Percentiles rank a stretch among this genome's conserved stretches.
These are phyloP conservation scores for Neurospora sp. DNA, from an alignment of 2,329 filamentous ascomycete genomes.

Conservation along the genomic window DNA sequence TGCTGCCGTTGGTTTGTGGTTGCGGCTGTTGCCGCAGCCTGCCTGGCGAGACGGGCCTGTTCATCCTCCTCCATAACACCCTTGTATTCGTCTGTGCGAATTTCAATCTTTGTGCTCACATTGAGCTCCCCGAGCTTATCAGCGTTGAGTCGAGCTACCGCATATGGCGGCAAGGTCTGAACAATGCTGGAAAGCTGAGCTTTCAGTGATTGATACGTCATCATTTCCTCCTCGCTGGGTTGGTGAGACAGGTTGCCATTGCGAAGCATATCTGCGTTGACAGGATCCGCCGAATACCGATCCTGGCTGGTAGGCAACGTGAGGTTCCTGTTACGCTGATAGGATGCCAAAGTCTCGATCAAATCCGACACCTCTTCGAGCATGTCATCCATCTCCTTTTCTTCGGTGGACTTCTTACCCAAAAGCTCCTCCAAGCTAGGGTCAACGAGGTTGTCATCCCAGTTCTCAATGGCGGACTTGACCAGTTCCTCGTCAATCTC, in stretches of 20 bases:
- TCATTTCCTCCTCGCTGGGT: constrained; percentile 45
- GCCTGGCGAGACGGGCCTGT: constrained; percentile 38
- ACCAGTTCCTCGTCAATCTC: constrained; percentile 43
- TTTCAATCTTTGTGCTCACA: constrained; percentile 67
- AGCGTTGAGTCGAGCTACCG: constrained; percentile 75
- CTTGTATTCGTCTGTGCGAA: constrained; percentile 62
- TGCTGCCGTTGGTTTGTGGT: constrained; percentile 22
- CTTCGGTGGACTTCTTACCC: constrained; percentile 39
- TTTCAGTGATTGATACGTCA: constrained; percentile 63
- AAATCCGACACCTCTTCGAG: constrained; percentile 65
- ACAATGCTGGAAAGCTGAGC: constrained; percentile 66
- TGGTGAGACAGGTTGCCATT: constrained; percentile 58
- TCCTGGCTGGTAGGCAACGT: constrained; percentile 55
- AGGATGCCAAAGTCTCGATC: constrained; percentile 65
- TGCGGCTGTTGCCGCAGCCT: constrained; percentile 21
- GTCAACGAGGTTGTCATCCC: constrained; percentile 48
- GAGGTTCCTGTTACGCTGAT: constrained; percentile 69
- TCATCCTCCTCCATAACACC: constrained; percentile 82
- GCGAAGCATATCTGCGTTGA: constrained; percentile 56
- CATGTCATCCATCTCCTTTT: constrained; percentile 57
- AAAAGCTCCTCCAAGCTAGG: constrained; percentile 45
- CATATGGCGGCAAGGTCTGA: constrained; percentile 68
- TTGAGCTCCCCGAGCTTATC: constrained; percentile 76
- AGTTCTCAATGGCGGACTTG: constrained; percentile 45
- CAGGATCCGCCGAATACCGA: constrained; percentile 49